A percentile compares a stretch with the other conserved stretches of the same genome.
These are phyloP conservation scores for Inga leiocalycina DNA, from an alignment of 306 rosid genomes.

Conservation along the genomic window DNA sequence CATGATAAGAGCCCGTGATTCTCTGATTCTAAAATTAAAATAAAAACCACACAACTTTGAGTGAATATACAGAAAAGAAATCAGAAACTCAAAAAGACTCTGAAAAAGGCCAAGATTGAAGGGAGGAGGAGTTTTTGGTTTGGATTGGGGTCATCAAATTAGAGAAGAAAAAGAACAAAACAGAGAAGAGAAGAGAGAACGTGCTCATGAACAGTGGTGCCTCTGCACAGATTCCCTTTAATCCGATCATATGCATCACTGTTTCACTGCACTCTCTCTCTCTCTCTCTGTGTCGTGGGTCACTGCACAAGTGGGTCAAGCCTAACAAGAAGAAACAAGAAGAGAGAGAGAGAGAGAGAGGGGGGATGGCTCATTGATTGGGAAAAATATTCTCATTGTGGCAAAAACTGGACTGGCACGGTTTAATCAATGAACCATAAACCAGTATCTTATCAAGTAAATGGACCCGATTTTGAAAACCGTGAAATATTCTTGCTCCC, in stretches of 20 bases:
- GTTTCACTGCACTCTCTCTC: conserved; percentile 4
- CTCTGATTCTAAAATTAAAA: not conserved
- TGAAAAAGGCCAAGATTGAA: conserved; percentile 48
- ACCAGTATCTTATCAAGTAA: not conserved
- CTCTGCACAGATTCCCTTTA: conserved; percentile 66
- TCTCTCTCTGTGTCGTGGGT: conserved; percentile 13
- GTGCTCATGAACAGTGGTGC: conserved; percentile 50
- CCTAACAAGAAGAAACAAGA: not conserved
- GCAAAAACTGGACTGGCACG: not conserved
- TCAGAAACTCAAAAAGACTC: not conserved
- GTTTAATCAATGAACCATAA: not conserved
- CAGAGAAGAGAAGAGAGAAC: conserved; percentile 49
- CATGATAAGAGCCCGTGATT: not conserved
- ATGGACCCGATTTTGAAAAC: not conserved
- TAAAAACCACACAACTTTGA: conserved; percentile 3
- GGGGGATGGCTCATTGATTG: conserved; percentile 14
- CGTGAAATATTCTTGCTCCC: not conserved
- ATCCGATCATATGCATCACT: conserved; percentile 43
- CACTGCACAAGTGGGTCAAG: conserved; percentile 30
- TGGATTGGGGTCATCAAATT: conserved; percentile 28
- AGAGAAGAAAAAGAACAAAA: not conserved
- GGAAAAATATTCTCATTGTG: conserved; percentile 26
- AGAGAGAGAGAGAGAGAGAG: not conserved
- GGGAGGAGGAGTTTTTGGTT: conserved; percentile 22
- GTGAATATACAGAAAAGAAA: conserved; percentile 7